Evolutionary conservation across 768 basidiomycete genomes (phyloP).

Genomic region (Naganishia randhawae): DNA sequence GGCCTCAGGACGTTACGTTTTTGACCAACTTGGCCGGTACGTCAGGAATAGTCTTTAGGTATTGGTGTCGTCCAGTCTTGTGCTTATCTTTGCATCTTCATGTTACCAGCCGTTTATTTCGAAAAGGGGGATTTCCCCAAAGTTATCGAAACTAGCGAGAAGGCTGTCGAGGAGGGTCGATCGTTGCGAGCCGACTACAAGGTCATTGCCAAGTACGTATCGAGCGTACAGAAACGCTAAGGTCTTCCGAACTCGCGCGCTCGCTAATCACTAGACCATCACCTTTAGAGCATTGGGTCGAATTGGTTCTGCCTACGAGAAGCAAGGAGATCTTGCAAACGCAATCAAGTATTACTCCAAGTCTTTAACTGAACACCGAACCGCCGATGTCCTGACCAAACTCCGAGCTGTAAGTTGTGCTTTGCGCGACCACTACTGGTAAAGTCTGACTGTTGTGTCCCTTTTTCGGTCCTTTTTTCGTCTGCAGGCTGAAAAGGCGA

Average conservation of each 20-base stretch:
- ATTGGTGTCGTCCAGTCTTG: not conserved
- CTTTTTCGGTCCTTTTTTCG: not conserved
- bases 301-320: slow-evolving; percentile 75
- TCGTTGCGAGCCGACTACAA: slow-evolving; percentile 90
- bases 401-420: slow-evolving; percentile 56
- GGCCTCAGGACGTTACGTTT: slow-evolving; percentile 90
- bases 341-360: slow-evolving; percentile 92
- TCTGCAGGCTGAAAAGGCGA: slow-evolving; percentile 61
- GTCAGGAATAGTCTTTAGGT: not conserved
- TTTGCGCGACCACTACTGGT: not conserved
- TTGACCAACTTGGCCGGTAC: slow-evolving; percentile 73
- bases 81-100: not conserved
- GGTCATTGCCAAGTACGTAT: slow-evolving; percentile 68
- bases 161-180: slow-evolving; percentile 94
- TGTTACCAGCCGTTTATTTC: slow-evolving; percentile 71
- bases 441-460: too few relatives aligned
- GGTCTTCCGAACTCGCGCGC: too few relatives aligned
- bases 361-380: slow-evolving; percentile 92
- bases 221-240: slow-evolving; percentile 33
- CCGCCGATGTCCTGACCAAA: slow-evolving; percentile 84
- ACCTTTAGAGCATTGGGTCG: slow-evolving; percentile 73
- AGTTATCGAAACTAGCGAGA: slow-evolving; percentile 84
- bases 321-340: slow-evolving; percentile 67
- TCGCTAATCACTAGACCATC: not conserved
- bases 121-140: slow-evolving; percentile 90